phyloP scores from a whole-genome alignment of 768 basidiomycete species.

The Termitomyces sp. region DNA sequence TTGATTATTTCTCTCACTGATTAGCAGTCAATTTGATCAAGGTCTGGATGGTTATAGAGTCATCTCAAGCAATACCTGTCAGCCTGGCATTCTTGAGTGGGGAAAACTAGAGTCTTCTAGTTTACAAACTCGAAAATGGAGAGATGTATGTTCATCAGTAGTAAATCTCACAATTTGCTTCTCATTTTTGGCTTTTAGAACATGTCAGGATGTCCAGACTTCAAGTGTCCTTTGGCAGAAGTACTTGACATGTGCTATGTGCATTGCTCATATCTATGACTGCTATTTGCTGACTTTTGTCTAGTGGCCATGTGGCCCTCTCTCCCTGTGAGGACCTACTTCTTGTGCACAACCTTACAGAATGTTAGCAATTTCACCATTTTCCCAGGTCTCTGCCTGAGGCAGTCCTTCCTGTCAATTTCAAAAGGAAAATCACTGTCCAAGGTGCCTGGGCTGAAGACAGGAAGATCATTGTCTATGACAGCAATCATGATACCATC shows the following conservation, averaged over 20 bases:
- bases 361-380: background rate
- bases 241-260: conserved; percentile 6
- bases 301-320: background rate
- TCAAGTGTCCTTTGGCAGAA: conserved; percentile 9
- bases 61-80: too few relatives aligned
- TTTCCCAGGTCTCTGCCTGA: conserved; percentile 2
- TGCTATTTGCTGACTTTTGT: background rate
- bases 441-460: conserved; percentile 9
- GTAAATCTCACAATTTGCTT: background rate
- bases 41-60: too few relatives aligned
- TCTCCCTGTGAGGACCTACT: background rate
- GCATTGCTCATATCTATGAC: background rate
- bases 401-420: conserved; percentile 3
- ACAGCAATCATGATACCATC: conserved; percentile 5
- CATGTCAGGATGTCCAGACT: conserved; percentile 9
- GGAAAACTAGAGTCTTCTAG: too few relatives aligned
- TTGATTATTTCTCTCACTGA: background rate
- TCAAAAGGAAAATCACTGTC: background rate
- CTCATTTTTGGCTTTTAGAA: background rate
- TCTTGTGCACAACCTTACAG: background rate
- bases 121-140: too few relatives aligned
- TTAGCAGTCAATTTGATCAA: background rate
- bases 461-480: too few relatives aligned
- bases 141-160: background rate
- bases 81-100: too few relatives aligned